A percentile compares a stretch with the other conserved stretches of the same genome.
Conservation (phyloP, 2,329 filamentous ascomycete genomes). For the Colletotrichum karsti region DNA sequence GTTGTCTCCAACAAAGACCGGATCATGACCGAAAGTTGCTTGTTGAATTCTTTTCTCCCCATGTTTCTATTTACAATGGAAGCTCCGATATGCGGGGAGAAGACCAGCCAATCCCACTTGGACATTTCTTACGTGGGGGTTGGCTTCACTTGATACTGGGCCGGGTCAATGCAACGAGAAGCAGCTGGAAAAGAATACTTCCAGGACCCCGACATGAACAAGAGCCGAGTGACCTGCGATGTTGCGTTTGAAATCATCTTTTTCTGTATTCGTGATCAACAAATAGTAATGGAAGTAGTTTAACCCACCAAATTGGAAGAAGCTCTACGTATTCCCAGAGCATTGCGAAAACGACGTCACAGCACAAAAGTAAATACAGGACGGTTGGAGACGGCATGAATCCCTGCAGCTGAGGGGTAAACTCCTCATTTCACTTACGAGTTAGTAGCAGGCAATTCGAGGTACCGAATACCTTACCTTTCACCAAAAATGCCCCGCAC, state of each 20-base stretch:
- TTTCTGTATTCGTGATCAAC: too few relatives aligned
- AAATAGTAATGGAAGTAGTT: too few relatives aligned
- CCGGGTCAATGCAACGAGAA: background rate
- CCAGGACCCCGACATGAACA: background rate
- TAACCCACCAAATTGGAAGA: too few relatives aligned
- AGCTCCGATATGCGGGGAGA: conserved; percentile 19
- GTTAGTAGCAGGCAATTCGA: too few relatives aligned
- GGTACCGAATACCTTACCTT: background rate
- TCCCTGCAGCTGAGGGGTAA: conserved; percentile 20
- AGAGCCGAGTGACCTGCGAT: background rate
- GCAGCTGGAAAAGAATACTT: background rate
- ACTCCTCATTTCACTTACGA: too few relatives aligned
- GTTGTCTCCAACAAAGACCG: background rate
- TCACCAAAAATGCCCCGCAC: conserved; percentile 4
- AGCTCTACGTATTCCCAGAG: background rate
- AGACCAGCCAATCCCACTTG: background rate
- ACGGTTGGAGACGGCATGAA: conserved; percentile 1
- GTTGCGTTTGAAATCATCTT: too few relatives aligned
- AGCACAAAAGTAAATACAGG: background rate
- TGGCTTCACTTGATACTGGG: too few relatives aligned
- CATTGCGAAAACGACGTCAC: background rate
- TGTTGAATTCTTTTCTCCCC: background rate
- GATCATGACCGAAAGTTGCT: background rate
- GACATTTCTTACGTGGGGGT: conserved; percentile 6
- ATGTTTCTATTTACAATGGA: background rate